phyloP scores from a whole-genome alignment of 441 rosid genomes.

The Eutrema salsugineum region DNA sequence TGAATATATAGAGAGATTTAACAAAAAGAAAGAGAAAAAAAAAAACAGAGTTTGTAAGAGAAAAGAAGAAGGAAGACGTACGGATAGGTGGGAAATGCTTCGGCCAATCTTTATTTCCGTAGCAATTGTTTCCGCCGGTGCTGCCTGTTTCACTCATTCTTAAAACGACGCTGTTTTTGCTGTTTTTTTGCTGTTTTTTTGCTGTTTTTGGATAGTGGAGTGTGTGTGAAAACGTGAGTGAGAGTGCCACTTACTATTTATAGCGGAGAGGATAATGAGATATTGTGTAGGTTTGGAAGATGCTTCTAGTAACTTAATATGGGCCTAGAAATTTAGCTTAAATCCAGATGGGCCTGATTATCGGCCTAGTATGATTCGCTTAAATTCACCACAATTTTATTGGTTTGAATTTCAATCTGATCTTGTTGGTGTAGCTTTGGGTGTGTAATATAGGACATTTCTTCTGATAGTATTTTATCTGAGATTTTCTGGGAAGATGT shows the following conservation, averaged over 20 bases:
- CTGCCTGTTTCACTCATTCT: neutral
- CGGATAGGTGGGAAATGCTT: neutral
- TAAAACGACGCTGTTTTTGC: neutral
- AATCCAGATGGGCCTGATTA: neutral
- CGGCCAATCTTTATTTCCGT: neutral
- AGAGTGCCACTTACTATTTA: neutral
- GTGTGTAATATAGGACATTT: neutral
- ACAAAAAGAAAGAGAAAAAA: no score
- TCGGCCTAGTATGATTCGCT: no score
- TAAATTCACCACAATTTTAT: no score
- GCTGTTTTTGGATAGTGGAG: neutral
- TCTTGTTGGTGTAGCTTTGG: constrained; percentile 1
- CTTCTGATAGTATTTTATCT: constrained; percentile 16
- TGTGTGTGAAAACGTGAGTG: neutral
- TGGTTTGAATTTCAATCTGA: neutral
- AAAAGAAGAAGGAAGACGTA: neutral
- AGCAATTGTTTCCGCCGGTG: neutral
- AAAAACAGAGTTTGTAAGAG: neutral
- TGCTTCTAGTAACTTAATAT: neutral
- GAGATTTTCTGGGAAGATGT: constrained; percentile 67
- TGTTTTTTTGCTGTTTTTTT: neutral
- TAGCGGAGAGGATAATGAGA: neutral
- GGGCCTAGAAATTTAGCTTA: neutral
- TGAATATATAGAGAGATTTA: neutral
- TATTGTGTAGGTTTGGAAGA: neutral